These are phyloP conservation scores for Candida golubevii DNA, from an alignment of 805 yeast species.

Conservation along the genomic window DNA sequence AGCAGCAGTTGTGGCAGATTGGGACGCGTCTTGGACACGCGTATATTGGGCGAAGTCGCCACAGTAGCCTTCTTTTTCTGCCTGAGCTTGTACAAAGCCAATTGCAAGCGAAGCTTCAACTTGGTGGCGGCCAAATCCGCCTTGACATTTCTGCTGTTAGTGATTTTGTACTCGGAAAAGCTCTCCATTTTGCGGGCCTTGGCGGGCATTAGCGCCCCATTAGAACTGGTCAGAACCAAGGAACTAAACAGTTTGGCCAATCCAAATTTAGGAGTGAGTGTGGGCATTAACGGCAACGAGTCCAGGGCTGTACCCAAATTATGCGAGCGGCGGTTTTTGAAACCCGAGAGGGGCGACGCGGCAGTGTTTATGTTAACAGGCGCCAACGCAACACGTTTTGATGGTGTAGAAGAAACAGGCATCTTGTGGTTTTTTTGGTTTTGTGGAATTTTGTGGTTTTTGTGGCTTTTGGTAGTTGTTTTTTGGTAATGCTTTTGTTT, in stretches of 20 bases:
- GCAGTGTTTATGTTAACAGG: slow-evolving; percentile 29
- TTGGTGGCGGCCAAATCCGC: slow-evolving; percentile 42
- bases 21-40: slow-evolving; percentile 10
- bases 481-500: not conserved
- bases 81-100: slow-evolving; percentile 39
- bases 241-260: slow-evolving; percentile 16
- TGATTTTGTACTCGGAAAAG: slow-evolving; percentile 26
- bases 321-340: slow-evolving; percentile 6
- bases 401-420: slow-evolving; percentile 17
- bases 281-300: slow-evolving; percentile 18
- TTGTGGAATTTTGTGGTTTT: not conserved
- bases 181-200: slow-evolving; percentile 16
- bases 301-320: not conserved
- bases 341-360: slow-evolving; percentile 13
- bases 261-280: slow-evolving; percentile 14
- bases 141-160: slow-evolving; percentile 22
- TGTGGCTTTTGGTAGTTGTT: too few species aligned
- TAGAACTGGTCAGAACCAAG: slow-evolving; percentile 6
- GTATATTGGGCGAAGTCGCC: slow-evolving; percentile 14
- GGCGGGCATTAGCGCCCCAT: slow-evolving; percentile 1
- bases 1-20: not conserved
- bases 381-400: slow-evolving; percentile 35
- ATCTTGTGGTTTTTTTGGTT: slow-evolving; percentile 7
- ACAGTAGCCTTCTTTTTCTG: slow-evolving; percentile 13
- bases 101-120: slow-evolving; percentile 38